Evolutionary conservation across 2,329 filamentous ascomycete species (phyloP).

Genomic region (Cordyceps pruinosa): DNA sequence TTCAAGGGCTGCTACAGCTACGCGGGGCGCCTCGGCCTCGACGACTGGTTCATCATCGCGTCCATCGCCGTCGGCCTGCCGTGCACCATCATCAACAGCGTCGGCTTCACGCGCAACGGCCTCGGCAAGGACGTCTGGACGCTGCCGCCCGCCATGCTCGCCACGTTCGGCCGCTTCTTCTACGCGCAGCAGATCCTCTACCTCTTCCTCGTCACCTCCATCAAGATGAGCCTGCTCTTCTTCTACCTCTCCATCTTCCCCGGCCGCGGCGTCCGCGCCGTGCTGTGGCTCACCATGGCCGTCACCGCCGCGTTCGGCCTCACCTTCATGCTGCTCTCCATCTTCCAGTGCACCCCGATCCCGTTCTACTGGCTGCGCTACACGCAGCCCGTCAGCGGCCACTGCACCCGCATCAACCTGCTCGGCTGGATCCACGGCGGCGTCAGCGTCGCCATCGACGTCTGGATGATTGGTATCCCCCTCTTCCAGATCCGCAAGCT

Average conservation of each 20-base stretch:
- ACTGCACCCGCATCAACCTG: constrained; percentile 42
- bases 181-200: constrained; percentile 39
- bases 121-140: constrained; percentile 48
- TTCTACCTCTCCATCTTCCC: constrained; percentile 53
- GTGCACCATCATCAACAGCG: constrained; percentile 25
- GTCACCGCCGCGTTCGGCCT: constrained; percentile 34
- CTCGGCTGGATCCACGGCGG: constrained; percentile 45
- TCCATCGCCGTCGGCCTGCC: constrained; percentile 24
- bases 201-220: constrained; percentile 37
- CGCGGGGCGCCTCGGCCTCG: constrained; percentile 29
- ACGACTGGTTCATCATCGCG: constrained; percentile 31
- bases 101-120: constrained; percentile 31
- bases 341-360: constrained; percentile 48
- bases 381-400: constrained; percentile 37
- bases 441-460: constrained; percentile 45
- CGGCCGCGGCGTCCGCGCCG: constrained; percentile 25
- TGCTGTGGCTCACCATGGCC: constrained; percentile 36
- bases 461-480: constrained; percentile 46
- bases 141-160: constrained; percentile 33
- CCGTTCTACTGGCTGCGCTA: constrained; percentile 46
- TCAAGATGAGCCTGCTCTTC: constrained; percentile 46
- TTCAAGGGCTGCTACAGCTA: constrained; percentile 28
- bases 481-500: constrained; percentile 37
- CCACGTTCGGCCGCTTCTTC: constrained; percentile 35
- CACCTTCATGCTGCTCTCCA: constrained; percentile 35